Percentiles rank a stretch among this genome's conserved stretches.
These are phyloP conservation scores for Orbilia ellipsospora DNA, from an alignment of 2,329 filamentous ascomycete genomes.

Conservation along the genomic window DNA sequence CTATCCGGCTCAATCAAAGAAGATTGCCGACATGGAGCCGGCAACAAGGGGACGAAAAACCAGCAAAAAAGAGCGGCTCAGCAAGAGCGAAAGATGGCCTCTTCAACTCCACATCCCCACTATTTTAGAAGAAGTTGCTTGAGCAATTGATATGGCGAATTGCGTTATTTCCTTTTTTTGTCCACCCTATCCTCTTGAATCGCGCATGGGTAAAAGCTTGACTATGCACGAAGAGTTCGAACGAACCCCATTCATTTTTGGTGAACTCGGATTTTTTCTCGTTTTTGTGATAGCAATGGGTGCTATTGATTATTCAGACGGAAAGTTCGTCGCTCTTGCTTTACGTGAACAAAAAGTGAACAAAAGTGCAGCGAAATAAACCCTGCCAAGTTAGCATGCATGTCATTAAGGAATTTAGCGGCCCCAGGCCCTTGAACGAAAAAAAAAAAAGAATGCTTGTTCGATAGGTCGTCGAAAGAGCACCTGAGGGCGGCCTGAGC, in stretches of 20 bases:
- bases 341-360: background rate
- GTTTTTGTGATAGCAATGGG: slow-evolving; percentile 31
- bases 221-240: background rate
- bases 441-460: slow-evolving; percentile 29
- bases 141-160: slow-evolving; percentile 34
- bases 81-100: slow-evolving; percentile 13
- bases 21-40: slow-evolving; percentile 40
- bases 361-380: slow-evolving; percentile 50
- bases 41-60: slow-evolving; percentile 7
- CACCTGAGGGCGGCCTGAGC: slow-evolving; percentile 24
- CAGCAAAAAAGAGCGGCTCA: slow-evolving; percentile 39
- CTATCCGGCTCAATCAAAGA: slow-evolving; percentile 36
- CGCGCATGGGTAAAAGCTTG: slow-evolving; percentile 37
- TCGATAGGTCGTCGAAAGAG: slow-evolving; percentile 20
- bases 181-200: slow-evolving; percentile 2
- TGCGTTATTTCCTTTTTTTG: slow-evolving; percentile 56
- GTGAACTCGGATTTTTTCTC: slow-evolving; percentile 22
- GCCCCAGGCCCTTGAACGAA: slow-evolving; percentile 22
- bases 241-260: slow-evolving; percentile 22
- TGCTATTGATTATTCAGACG: slow-evolving; percentile 41
- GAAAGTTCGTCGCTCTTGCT: slow-evolving; percentile 23
- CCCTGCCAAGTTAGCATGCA: slow-evolving; percentile 42
- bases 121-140: slow-evolving; percentile 37
- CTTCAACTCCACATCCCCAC: slow-evolving; percentile 44
- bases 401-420: slow-evolving; percentile 39